Conservation (phyloP, 2,329 filamentous ascomycete genomes). For the Trichoderma asperellum region DNA sequence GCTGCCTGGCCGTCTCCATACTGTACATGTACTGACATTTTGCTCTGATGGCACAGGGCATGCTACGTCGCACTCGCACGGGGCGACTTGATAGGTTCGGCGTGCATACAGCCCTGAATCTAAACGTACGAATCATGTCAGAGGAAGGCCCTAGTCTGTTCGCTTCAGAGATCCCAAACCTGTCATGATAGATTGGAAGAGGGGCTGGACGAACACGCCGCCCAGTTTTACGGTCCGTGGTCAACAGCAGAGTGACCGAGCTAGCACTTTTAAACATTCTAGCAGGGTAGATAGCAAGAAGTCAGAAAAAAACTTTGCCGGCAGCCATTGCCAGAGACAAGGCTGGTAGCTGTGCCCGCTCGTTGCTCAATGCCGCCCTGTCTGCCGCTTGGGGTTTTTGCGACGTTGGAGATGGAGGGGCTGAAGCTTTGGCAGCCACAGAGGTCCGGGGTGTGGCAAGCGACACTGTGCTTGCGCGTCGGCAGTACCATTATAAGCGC, state of each 20-base stretch:
- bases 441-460: neutral
- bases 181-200: conserved; percentile 1
- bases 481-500: neutral
- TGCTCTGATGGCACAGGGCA: neutral
- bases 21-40: neutral
- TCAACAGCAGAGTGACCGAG: neutral
- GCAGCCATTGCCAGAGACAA: neutral
- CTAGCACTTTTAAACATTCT: neutral
- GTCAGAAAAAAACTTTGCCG: neutral
- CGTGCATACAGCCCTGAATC: neutral
- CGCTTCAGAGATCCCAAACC: conserved; percentile 15
- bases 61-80: conserved; percentile 17
- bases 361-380: neutral
- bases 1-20: conserved; percentile 9
- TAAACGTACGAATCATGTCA: conserved; percentile 7
- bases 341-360: neutral
- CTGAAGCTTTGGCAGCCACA: conserved; percentile 26
- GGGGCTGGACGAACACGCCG: neutral
- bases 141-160: neutral
- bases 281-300: neutral
- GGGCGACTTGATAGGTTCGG: neutral
- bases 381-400: neutral
- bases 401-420: conserved; percentile 14
- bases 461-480: conserved; percentile 14
- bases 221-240: neutral